phyloP scores from a whole-genome alignment of 2,329 filamentous ascomycete genomes.

The Colletotrichum sublineola region DNA sequence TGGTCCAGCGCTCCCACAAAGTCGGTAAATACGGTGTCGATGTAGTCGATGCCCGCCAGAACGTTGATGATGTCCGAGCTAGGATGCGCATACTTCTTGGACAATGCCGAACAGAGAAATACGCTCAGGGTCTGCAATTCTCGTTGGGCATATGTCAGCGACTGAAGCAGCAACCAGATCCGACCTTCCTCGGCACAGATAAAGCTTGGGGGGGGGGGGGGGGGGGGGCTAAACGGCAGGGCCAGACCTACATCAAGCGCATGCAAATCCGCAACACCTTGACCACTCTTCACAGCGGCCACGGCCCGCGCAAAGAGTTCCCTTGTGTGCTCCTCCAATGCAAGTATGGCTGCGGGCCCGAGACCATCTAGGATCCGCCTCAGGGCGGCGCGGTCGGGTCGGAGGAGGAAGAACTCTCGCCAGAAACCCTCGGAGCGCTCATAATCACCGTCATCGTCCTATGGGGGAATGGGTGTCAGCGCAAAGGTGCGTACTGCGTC shows the following conservation, averaged over 20 bases:
- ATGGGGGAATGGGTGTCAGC: conserved; percentile 5
- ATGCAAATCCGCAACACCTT: conserved; percentile 76
- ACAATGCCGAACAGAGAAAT: conserved; percentile 85
- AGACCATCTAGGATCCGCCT: conserved; percentile 77
- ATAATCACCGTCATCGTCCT: conserved; percentile 72
- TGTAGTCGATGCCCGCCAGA: conserved; percentile 88
- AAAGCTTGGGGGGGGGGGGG: neutral
- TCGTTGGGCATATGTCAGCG: neutral
- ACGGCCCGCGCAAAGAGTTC: conserved; percentile 84
- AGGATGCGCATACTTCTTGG: conserved; percentile 93
- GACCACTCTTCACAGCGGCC: conserved; percentile 72
- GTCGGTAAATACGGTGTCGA: conserved; percentile 88
- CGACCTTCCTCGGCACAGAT: neutral
- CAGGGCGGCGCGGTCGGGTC: conserved; percentile 80
- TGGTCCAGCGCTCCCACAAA: conserved; percentile 86
- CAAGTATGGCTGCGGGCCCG: conserved; percentile 80
- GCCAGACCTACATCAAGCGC: conserved; percentile 81
- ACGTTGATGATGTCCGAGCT: conserved; percentile 95
- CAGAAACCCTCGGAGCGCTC: conserved; percentile 92
- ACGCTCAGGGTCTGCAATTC: conserved; percentile 83
- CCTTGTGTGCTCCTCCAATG: conserved; percentile 81
- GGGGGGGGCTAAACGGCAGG: neutral
- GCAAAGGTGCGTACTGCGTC: neutral
- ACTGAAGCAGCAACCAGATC: neutral
- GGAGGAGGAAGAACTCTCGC: conserved; percentile 93